These are phyloP conservation scores for Claviceps lovelessii DNA, from an alignment of 2,329 filamentous ascomycete species.

Conservation along the genomic window DNA sequence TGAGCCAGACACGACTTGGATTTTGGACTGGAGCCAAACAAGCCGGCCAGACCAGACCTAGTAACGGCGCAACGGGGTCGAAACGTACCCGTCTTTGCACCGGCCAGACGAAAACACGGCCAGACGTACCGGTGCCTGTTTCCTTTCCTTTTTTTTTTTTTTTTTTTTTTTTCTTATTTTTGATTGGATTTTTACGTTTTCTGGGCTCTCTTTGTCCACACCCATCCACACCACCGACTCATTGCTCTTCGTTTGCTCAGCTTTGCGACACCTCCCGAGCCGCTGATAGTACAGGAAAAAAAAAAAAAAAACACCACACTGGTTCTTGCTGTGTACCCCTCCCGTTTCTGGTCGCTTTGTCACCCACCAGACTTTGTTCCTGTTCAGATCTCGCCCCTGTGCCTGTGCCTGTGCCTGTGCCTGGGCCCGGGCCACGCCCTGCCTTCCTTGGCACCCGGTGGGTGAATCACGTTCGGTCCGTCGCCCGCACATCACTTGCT, in stretches of 20 bases:
- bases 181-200: no score
- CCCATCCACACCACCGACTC: neutral
- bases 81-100: no score
- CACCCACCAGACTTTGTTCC: neutral
- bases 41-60: neutral
- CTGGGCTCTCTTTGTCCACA: no score
- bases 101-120: neutral
- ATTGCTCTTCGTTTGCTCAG: neutral
- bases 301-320: no score
- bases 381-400: neutral
- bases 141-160: neutral
- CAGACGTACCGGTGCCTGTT: neutral
- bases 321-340: no score
- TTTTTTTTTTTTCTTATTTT: neutral
- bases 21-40: no score
- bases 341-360: neutral
- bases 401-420: neutral
- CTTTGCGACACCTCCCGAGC: neutral
- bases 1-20: no score
- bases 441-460: neutral
- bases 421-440: neutral
- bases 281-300: neutral
- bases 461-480: neutral
- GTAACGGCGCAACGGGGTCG: neutral
- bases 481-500: conserved; percentile 8